Conservation (phyloP, 2,329 filamentous ascomycete genomes). For the Penicillium sp. region DNA sequence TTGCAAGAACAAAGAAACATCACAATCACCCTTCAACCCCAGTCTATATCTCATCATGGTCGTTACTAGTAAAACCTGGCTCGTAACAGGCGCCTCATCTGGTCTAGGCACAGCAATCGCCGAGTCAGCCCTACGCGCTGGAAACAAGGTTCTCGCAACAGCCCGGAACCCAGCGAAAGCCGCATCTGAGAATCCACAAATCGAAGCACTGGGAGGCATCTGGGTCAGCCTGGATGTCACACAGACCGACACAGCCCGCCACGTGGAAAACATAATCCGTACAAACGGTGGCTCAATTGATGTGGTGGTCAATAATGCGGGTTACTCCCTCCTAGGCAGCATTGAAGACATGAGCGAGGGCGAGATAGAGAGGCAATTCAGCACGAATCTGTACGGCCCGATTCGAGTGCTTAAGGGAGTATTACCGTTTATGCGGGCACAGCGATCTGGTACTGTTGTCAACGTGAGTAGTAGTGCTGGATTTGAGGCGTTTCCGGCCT, state of each 20-base stretch:
- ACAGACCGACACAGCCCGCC: not conserved
- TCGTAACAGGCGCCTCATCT: conserved; percentile 27
- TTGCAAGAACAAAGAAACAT: too few relatives aligned
- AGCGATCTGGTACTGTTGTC: conserved; percentile 28
- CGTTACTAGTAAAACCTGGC: conserved; percentile 21
- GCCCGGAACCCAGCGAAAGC: conserved; percentile 28
- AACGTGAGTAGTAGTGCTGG: conserved; percentile 32
- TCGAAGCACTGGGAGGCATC: conserved; percentile 17
- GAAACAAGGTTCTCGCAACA: conserved; percentile 30
- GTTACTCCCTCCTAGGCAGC: conserved; percentile 25
- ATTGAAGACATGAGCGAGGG: conserved; percentile 32
- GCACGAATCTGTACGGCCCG: conserved; percentile 33
- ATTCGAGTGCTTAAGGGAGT: conserved; percentile 27
- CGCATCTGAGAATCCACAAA: conserved; percentile 19
- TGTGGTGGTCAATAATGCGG: conserved; percentile 27
- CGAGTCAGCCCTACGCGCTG: conserved; percentile 23
- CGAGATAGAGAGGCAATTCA: conserved; percentile 26
- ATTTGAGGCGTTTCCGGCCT: conserved; percentile 23
- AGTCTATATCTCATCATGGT: conserved; percentile 1
- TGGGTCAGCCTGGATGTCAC: conserved; percentile 22
- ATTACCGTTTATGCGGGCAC: conserved; percentile 31
- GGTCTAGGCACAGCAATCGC: conserved; percentile 26
- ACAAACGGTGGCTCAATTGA: conserved; percentile 13
- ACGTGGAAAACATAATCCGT: conserved; percentile 7
- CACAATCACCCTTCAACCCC: too few relatives aligned